Conservation (phyloP, 352 stramenopile species). For the Globisporangium middletonii region DNA sequence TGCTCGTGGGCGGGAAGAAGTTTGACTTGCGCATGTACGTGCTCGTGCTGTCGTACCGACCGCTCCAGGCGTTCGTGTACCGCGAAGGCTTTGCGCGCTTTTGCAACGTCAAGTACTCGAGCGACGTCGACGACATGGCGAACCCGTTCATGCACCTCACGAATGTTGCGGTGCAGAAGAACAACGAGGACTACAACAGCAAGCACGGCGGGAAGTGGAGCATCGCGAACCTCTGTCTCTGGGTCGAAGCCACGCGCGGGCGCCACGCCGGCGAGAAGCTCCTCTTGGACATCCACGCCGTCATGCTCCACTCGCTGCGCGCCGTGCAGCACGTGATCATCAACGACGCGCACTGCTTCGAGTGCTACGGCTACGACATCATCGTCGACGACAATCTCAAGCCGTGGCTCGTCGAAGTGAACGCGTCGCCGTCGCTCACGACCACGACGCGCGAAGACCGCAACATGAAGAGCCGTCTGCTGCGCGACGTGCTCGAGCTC, state of each 20-base stretch:
- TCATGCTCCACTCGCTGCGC: slow-evolving; percentile 84
- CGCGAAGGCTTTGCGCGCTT: slow-evolving; percentile 90
- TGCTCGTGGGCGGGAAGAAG: slow-evolving; percentile 91
- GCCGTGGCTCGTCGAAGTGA: slow-evolving; percentile 91
- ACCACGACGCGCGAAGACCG: slow-evolving; percentile 67
- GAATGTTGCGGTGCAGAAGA: slow-evolving; percentile 88
- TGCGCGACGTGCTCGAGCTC: slow-evolving; percentile 69
- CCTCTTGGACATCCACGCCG: slow-evolving; percentile 52
- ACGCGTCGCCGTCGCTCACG: slow-evolving; percentile 66
- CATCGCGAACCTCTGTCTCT: slow-evolving; percentile 81
- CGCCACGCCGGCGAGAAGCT: slow-evolving; percentile 50
- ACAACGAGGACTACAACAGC: slow-evolving; percentile 89
- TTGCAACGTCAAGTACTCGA: slow-evolving; percentile 89
- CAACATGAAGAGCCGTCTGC: slow-evolving; percentile 73
- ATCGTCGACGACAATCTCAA: slow-evolving; percentile 91
- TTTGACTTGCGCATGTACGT: slow-evolving; percentile 93
- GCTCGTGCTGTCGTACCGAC: slow-evolving; percentile 86
- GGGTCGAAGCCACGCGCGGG: slow-evolving; percentile 68
- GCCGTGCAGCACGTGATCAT: slow-evolving; percentile 92
- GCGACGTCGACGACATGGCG: slow-evolving; percentile 79
- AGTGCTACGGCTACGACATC: slow-evolving; percentile 94
- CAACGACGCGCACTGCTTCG: slow-evolving; percentile 92
- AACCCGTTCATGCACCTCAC: slow-evolving; percentile 90
- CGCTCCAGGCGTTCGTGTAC: slow-evolving; percentile 78
- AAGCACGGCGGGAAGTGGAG: slow-evolving; percentile 90